Evolutionary conservation across 306 rosid species (phyloP).

Genomic region (Castanopsis chinensis): DNA sequence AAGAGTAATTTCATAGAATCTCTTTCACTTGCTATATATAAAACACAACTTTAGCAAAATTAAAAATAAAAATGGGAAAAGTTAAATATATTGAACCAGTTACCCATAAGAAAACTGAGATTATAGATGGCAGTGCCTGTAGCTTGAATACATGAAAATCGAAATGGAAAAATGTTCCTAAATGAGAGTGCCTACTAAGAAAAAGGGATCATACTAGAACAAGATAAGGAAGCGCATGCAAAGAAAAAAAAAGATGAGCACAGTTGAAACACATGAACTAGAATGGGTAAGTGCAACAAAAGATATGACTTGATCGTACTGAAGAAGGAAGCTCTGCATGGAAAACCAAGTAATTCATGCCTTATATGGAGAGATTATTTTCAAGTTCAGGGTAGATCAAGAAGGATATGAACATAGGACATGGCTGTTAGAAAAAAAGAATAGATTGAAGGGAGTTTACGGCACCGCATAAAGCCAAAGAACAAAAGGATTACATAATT

Average conservation of each 20-base stretch:
- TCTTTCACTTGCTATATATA: neutral
- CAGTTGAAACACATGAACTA: neutral
- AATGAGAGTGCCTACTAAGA: neutral
- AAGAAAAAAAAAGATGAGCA: neutral
- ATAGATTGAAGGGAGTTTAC: neutral
- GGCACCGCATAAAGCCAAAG: neutral
- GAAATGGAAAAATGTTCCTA: too few relatives aligned
- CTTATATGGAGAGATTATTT: neutral
- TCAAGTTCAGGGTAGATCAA: neutral
- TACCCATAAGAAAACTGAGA: neutral
- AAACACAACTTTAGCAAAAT: neutral
- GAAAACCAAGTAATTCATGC: neutral
- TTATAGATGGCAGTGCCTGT: too few relatives aligned
- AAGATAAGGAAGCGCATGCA: neutral
- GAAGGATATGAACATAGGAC: neutral
- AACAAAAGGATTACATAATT: neutral
- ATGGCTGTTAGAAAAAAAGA: constrained; percentile 1
- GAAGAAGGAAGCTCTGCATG: neutral
- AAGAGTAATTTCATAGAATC: too few relatives aligned
- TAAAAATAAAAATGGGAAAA: neutral
- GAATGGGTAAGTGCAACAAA: neutral
- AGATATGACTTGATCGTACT: neutral
- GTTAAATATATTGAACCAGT: neutral
- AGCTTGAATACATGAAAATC: too few relatives aligned
- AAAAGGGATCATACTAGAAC: neutral